Evolutionary conservation across 1,284 basidiomycete species (phyloP), one percentile per base, ranked within the genome.

Genomic region (Rhodotorula sp.): DNA sequence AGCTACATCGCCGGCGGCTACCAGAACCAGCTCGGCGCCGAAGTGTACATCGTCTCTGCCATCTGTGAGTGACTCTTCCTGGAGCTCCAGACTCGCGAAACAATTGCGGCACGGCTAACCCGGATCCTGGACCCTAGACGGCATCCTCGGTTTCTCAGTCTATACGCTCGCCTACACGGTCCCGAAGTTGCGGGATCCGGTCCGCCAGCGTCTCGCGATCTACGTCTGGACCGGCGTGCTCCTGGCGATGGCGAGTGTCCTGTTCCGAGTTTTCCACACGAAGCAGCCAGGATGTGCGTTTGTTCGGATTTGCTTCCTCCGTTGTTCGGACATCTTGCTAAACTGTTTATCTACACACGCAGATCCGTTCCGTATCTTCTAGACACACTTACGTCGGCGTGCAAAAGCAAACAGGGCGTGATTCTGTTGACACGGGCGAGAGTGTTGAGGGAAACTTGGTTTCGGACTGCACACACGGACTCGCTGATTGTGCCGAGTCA

Each of bases 1-100:
- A 85, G 85, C 72, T 95, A 93, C 89, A 90, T 97, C 79, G 91
- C 92, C 15, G 86, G 84, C 15, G 95, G 96, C 3, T 97, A 90
- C 83, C 89, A 90, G 80, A 93, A 89, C 79, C 95, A 98, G 82
- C 91, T 88, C 78, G 94, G 93, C 4, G 90, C 96, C 79, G 97
- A 99, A 83, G 91, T 91, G 29, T 91, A 93, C 79, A 91, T 98
- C 63, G 85, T 99, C 34, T 87, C 90, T 1, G 86, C 87, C 72
- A 87, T 96, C 62, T 99, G 95, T 97, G 79, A 80, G 92, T 87
- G 16, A 3, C 21, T 20, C 16, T 47, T 31, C 1, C 47, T 31
- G 21, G 18, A 52, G 16, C 64, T 34, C 34, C 2, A 14, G 18
- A 54, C n/a, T 5, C 39, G 8, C 46, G 39, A n/a, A n/a, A n/a